Conservation (phyloP, 768 basidiomycete species). For the Agrocybe pediades region DNA sequence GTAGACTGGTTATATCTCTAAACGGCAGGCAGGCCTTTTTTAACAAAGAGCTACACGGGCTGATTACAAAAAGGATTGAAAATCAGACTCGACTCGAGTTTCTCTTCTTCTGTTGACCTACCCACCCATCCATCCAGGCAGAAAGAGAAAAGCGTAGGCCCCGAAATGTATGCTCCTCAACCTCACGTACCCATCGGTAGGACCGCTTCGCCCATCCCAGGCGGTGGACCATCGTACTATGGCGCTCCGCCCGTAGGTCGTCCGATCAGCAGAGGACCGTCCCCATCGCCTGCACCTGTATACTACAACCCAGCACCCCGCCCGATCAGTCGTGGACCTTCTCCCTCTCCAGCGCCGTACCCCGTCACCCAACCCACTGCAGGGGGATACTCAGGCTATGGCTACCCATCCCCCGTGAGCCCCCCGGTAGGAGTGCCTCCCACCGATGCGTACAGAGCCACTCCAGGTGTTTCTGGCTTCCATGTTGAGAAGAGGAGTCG, state of each 20-base stretch:
- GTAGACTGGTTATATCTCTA: background rate
- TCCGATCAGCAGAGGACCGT: conserved; percentile 9
- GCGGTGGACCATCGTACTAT: background rate
- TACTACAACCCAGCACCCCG: conserved; percentile 15
- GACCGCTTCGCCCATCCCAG: conserved; percentile 9
- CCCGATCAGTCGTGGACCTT: conserved; percentile 14
- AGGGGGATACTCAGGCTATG: conserved; percentile 5
- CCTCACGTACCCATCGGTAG: conserved; percentile 11
- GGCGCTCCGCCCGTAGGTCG: background rate
- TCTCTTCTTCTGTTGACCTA: background rate
- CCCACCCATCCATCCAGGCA: background rate
- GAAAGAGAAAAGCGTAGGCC: no score
- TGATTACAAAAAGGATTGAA: background rate
- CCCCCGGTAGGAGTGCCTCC: conserved; percentile 26
- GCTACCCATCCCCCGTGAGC: conserved; percentile 12
- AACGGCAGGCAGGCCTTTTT: background rate
- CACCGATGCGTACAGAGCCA: conserved; percentile 20
- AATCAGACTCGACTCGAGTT: background rate
- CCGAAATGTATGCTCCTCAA: conserved; percentile 13
- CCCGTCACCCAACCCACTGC: conserved; percentile 21
- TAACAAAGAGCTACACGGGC: background rate
- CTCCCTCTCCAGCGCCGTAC: conserved; percentile 17
- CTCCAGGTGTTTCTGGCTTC: conserved; percentile 44
- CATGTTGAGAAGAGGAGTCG: conserved; percentile 62
- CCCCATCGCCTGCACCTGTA: conserved; percentile 16